Evolutionary conservation across 2,329 filamentous ascomycete species (phyloP), one percentile per base, ranked within the genome.

Genomic region (Sphaerulina vaccinii): DNA sequence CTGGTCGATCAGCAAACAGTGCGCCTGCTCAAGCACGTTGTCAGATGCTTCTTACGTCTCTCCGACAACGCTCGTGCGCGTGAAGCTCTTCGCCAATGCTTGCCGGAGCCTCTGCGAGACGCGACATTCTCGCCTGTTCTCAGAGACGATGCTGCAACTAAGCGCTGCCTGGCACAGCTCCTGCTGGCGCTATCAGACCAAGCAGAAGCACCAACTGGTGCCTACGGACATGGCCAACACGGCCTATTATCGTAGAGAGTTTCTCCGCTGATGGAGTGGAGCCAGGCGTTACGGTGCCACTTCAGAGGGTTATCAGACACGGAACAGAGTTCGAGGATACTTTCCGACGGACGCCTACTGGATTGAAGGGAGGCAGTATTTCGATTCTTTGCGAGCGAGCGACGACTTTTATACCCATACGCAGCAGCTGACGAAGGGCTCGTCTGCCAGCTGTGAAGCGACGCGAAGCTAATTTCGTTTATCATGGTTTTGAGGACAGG

Each of bases 1-100:
- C 81, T 99, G 32, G 93, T 97, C 33, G 93, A 99, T 72, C 92
- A 96, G 68, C 93, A 99, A 74, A 99, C 93, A 1, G 93, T 95
- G 23, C 82, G 93, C 46, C 79, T 99, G 40, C 82, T 99, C 19
- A 99, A 99, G 80, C 93, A 99, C 69, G 93, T 99, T 51, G 93
- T 99, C 27, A 81, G 93, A 62, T 99, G 93, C 74, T 99, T 99
- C 71, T 80, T 99, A 67, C 83, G 93, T 54, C 79, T 99, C 40
- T 96, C 90, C 65, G 93, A 99, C 69, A 99, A 99, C 66, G 92
- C 92, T 55, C 87, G 93, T 55, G 93, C 93, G 51, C 87, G 93
- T 24, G 93, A 99, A 71, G 93, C 93, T 39, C 81, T 99, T 18
- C 84, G 93, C 36, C 93, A 99, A 72, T 99, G 93, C 67, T 85